These are phyloP conservation scores for Flammula alnicola DNA, from an alignment of 1,284 basidiomycete species.

Conservation along the genomic window DNA sequence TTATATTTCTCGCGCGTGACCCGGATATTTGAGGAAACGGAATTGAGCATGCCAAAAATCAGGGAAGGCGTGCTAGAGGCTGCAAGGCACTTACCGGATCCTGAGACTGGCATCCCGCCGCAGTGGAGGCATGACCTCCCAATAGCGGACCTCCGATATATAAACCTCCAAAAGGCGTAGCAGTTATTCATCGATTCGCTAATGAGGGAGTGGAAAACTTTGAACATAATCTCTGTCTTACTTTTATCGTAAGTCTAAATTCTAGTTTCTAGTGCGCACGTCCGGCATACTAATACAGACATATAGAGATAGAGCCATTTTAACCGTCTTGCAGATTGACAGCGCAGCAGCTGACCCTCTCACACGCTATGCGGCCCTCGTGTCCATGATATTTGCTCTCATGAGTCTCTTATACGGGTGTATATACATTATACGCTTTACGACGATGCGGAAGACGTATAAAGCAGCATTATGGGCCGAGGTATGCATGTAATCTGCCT, in stretches of 20 bases:
- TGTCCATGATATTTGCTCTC: constrained; percentile 61
- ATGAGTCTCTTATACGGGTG: constrained; percentile 67
- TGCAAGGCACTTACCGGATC: too few species aligned
- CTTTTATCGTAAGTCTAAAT: constrained; percentile 33
- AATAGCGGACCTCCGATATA: constrained; percentile 10
- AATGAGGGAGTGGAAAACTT: constrained; percentile 44
- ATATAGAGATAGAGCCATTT: constrained; percentile 51
- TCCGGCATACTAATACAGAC: too few species aligned
- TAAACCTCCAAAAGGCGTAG: constrained; percentile 33
- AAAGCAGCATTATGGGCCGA: constrained; percentile 67
- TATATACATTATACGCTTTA: constrained; percentile 64
- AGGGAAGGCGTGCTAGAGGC: too few species aligned
- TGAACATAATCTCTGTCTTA: constrained; percentile 44
- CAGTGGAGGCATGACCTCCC: constrained; percentile 5
- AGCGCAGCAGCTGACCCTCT: constrained; percentile 55
- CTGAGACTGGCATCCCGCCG: background rate
- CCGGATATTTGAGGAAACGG: too few species aligned
- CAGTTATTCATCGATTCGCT: constrained; percentile 41
- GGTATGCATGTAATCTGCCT: constrained; percentile 34
- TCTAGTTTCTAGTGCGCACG: too few species aligned
- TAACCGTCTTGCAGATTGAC: constrained; percentile 64
- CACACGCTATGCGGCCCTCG: constrained; percentile 58
- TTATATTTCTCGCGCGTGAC: too few species aligned
- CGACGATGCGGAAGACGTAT: constrained; percentile 64
- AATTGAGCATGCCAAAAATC: too few species aligned